These are phyloP conservation scores for Cynanchum wilfordii DNA, from an alignment of 257 asterid genomes.

Conservation along the genomic window DNA sequence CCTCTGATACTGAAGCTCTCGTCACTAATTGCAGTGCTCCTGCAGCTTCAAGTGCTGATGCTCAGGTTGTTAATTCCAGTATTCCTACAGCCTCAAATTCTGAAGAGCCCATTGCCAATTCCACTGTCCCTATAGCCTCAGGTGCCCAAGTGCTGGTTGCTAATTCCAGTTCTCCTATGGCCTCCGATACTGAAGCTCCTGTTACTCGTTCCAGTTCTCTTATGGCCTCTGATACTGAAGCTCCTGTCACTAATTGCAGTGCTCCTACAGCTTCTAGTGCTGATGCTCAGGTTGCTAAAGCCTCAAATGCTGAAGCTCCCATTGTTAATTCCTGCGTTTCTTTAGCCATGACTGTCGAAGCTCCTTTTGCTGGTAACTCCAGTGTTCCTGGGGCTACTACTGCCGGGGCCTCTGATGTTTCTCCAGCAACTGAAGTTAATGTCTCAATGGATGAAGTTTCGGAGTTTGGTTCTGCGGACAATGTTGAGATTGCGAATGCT, in stretches of 20 bases:
- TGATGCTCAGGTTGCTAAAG: neutral
- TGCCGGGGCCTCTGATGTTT: neutral
- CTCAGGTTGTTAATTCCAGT: neutral
- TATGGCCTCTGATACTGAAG: neutral
- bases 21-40: neutral
- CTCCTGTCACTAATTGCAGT: neutral
- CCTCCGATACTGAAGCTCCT: no score
- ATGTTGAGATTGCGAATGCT: conserved; percentile 8
- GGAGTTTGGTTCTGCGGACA: conserved; percentile 11
- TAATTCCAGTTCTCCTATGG: neutral
- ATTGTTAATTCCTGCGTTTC: neutral
- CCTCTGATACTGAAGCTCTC: neutral
- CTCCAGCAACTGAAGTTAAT: conserved; percentile 18
- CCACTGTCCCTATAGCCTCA: neutral
- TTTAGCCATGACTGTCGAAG: neutral
- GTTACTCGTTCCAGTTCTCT: neutral
- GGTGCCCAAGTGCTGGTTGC: neutral
- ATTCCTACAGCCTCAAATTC: neutral
- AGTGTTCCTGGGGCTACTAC: neutral
- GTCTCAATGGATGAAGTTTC: neutral
- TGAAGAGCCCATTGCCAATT: neutral
- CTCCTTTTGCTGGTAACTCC: conserved; percentile 6
- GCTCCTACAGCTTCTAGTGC: neutral
- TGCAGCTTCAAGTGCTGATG: no score
- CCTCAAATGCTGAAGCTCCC: neutral